These are phyloP conservation scores for Cotoneaster glaucophyllus DNA, from an alignment of 306 rosid species.

Conservation along the genomic window DNA sequence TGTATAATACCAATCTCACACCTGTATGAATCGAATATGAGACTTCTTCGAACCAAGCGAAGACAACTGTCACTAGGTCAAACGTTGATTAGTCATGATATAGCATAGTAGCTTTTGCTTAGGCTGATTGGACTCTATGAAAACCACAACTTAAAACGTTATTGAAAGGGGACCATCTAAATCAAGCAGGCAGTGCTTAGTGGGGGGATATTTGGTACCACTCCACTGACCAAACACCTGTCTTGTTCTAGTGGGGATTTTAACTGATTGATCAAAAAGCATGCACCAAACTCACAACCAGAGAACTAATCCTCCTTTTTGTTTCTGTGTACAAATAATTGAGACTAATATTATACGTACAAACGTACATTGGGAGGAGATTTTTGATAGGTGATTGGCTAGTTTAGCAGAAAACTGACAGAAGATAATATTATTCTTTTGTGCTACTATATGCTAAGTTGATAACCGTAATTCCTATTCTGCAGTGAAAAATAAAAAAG, in stretches of 20 bases:
- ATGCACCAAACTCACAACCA: background rate
- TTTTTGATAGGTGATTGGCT: background rate
- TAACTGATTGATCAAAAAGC: background rate
- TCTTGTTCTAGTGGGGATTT: constrained; percentile 1
- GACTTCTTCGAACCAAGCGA: background rate
- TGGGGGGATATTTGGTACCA: constrained; percentile 8
- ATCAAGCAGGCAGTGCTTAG: background rate
- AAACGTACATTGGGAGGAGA: background rate
- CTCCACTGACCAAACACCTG: constrained; percentile 18
- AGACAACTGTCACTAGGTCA: background rate
- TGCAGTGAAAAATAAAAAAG: background rate
- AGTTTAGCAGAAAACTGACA: constrained; percentile 13
- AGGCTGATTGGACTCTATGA: background rate
- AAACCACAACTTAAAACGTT: constrained; percentile 8
- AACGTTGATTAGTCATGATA: no score
- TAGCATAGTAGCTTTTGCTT: background rate
- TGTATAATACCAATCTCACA: no score
- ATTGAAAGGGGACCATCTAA: constrained; percentile 5
- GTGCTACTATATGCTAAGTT: constrained; percentile 1
- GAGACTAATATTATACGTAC: background rate
- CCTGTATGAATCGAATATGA: no score
- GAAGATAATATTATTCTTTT: constrained; percentile 22
- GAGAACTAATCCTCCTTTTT: background rate
- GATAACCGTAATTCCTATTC: background rate
- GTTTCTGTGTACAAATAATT: background rate